A percentile compares a stretch with the other conserved stretches of the same genome.
These are phyloP conservation scores for Anthracocystis panici-leucophaei DNA, from an alignment of 1,284 basidiomycete species.

Conservation along the genomic window DNA sequence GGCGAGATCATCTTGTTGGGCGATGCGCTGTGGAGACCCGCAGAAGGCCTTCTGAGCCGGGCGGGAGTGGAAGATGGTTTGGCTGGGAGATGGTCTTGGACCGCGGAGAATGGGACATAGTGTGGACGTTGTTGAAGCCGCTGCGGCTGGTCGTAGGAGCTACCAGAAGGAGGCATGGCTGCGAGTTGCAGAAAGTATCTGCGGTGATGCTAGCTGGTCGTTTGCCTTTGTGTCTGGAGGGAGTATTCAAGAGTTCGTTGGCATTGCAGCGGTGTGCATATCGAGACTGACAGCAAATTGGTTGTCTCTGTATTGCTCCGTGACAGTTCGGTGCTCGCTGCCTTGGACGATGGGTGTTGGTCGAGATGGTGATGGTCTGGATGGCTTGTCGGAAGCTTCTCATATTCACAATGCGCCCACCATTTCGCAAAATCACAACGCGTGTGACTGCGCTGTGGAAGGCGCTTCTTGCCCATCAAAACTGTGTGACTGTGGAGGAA, in stretches of 20 bases:
- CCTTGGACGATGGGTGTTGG: neutral
- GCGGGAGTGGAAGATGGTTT: slow-evolving; percentile 10
- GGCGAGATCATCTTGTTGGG: slow-evolving; percentile 7
- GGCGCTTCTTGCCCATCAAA: no score
- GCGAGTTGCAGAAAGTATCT: neutral
- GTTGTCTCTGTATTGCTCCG: neutral
- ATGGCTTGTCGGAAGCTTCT: neutral
- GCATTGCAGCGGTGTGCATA: slow-evolving; percentile 1
- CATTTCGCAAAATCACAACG: neutral
- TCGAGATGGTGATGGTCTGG: neutral
- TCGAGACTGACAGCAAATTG: neutral
- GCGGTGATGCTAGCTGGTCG: neutral
- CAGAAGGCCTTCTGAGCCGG: neutral
- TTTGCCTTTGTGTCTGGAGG: neutral
- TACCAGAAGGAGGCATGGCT: slow-evolving; percentile 13
- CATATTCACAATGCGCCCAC: no score
- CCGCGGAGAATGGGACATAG: slow-evolving; percentile 20
- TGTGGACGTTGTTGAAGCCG: slow-evolving; percentile 20
- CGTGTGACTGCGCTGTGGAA: neutral
- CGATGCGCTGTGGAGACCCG: neutral
- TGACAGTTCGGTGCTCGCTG: neutral
- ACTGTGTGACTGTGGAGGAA: no score
- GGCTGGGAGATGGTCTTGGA: neutral
- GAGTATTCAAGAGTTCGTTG: no score
- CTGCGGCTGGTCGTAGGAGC: slow-evolving; percentile 8